Conservation (phyloP, 345 rosid species). For the Sonneratia alba region DNA sequence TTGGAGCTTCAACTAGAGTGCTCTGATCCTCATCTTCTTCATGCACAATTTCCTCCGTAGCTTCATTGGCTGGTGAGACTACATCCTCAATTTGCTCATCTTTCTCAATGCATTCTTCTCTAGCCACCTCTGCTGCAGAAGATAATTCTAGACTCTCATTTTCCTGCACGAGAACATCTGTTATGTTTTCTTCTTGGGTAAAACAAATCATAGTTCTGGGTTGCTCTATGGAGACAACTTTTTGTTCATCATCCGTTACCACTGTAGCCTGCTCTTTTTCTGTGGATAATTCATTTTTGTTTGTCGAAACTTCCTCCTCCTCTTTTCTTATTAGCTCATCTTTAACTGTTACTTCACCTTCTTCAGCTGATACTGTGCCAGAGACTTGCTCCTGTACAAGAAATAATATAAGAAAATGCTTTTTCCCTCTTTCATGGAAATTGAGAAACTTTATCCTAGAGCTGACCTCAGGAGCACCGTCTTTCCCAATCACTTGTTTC, state of each 20-base stretch:
- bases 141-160: conserved; percentile 1
- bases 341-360: not conserved
- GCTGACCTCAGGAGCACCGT: conserved; percentile 2
- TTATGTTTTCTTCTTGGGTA: not conserved
- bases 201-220: not conserved
- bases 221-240: not conserved
- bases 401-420: not conserved
- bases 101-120: conserved; percentile 9
- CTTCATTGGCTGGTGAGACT: not conserved
- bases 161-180: not conserved
- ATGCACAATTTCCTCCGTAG: conserved; percentile 2
- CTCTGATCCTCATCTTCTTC: not conserved
- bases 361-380: not conserved
- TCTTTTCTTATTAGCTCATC: conserved; percentile 4
- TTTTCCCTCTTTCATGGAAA: not conserved
- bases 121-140: conserved; percentile 7
- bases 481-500: not conserved
- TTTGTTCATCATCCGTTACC: not conserved
- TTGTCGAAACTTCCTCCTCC: not conserved
- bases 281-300: not conserved
- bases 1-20: not conserved
- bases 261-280: not conserved
- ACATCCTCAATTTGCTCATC: conserved; percentile 5
- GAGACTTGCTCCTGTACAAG: not conserved
- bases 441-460: not conserved